phyloP scores from a whole-genome alignment of 345 rosid species.

The Arabis hirsuta region DNA sequence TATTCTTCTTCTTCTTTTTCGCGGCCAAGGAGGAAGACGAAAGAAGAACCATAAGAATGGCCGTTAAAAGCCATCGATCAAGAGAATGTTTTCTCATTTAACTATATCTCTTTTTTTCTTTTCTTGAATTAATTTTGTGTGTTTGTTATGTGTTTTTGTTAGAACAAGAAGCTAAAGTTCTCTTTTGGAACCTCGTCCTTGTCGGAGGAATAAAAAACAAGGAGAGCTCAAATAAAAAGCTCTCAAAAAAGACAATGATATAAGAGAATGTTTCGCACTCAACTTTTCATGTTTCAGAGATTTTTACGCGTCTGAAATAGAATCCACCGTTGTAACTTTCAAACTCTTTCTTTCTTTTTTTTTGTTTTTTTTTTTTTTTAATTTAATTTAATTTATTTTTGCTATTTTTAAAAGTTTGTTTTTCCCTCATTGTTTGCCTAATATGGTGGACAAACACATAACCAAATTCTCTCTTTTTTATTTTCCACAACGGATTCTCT shows the following conservation, averaged over 20 bases:
- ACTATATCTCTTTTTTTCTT: not conserved
- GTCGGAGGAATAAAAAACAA: slow-evolving; percentile 43
- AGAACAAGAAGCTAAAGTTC: slow-evolving; percentile 41
- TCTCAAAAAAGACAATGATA: slow-evolving; percentile 29
- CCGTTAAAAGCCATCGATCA: slow-evolving; percentile 41
- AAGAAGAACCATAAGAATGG: slow-evolving; percentile 35
- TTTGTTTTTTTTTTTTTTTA: not conserved
- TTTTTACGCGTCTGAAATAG: slow-evolving; percentile 45
- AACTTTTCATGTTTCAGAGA: slow-evolving; percentile 34
- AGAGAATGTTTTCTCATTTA: slow-evolving; percentile 39
- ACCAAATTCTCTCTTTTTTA: not conserved
- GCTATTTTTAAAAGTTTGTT: slow-evolving; percentile 35
- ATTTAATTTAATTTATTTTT: slow-evolving; percentile 13
- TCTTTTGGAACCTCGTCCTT: slow-evolving; percentile 45
- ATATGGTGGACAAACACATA: slow-evolving; percentile 23
- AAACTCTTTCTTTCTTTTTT: slow-evolving; percentile 2
- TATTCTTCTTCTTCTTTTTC: slow-evolving; percentile 17
- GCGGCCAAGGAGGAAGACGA: slow-evolving; percentile 31
- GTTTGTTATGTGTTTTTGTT: not conserved
- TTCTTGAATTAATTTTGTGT: not conserved
- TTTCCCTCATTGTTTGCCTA: slow-evolving; percentile 15
- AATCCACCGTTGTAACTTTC: slow-evolving; percentile 35
- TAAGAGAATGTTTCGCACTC: slow-evolving; percentile 41
- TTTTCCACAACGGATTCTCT: not conserved
- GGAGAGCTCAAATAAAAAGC: slow-evolving; percentile 43